Percentiles rank a stretch among this genome's conserved stretches.
Conservation (phyloP, 2,329 filamentous ascomycete species). For the Apiospora phragmitis region DNA sequence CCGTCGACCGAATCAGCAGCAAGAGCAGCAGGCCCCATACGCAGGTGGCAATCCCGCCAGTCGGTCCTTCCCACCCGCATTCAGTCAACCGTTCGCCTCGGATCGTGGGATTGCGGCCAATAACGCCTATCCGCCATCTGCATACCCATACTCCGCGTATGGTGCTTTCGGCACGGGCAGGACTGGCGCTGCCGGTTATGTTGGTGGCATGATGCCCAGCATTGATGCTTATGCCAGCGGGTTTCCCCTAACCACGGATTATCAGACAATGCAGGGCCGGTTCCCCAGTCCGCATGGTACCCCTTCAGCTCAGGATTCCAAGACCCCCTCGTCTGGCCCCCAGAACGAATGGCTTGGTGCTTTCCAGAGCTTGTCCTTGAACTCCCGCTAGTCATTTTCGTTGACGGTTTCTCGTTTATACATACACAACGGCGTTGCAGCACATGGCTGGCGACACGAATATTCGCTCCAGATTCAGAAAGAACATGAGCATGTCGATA, state of each 20-base stretch:
- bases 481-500: constrained; percentile 14
- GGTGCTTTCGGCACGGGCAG: constrained; percentile 44
- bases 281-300: constrained; percentile 35
- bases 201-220: constrained; percentile 37
- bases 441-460: background rate
- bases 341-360: constrained; percentile 61
- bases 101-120: constrained; percentile 43
- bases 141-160: constrained; percentile 44
- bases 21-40: constrained; percentile 42
- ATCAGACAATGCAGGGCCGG: constrained; percentile 45
- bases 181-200: constrained; percentile 38
- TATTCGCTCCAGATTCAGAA: background rate
- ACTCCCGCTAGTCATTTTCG: constrained; percentile 49
- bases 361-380: constrained; percentile 74
- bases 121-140: constrained; percentile 39
- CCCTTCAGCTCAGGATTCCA: constrained; percentile 34
- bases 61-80: constrained; percentile 44
- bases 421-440: constrained; percentile 1
- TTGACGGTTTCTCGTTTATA: constrained; percentile 31
- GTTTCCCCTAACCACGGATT: constrained; percentile 41
- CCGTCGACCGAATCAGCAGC: constrained; percentile 49
- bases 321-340: constrained; percentile 35
- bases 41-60: constrained; percentile 36
- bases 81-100: constrained; percentile 40
- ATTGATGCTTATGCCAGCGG: constrained; percentile 43